These are phyloP conservation scores for Neoscytalidium dimidiatum DNA, from an alignment of 2,329 filamentous ascomycete species.

Conservation along the genomic window DNA sequence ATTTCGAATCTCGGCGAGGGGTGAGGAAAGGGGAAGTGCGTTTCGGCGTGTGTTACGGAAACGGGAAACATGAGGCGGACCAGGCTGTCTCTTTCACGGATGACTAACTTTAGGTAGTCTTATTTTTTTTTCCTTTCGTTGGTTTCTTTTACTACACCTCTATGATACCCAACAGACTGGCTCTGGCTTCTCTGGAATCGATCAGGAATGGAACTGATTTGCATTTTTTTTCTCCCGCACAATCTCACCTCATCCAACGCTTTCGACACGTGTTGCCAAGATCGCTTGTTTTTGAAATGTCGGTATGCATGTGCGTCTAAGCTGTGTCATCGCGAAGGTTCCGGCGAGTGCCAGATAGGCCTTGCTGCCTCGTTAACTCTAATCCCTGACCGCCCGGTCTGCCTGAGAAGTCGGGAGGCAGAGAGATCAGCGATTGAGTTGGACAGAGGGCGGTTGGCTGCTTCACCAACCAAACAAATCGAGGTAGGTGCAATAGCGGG, in stretches of 20 bases:
- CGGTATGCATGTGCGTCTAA: neutral
- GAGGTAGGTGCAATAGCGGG: no score
- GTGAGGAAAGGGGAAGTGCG: neutral
- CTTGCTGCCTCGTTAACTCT: no score
- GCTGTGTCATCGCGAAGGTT: neutral
- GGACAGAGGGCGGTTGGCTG: neutral
- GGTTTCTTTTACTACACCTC: neutral
- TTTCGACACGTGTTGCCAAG: slow-evolving; percentile 2
- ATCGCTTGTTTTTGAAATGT: neutral
- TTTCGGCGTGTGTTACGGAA: slow-evolving; percentile 8
- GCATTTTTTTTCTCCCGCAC: neutral
- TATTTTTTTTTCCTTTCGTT: neutral
- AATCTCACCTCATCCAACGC: slow-evolving; percentile 13
- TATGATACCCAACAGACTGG: slow-evolving; percentile 14
- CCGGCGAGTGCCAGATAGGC: neutral
- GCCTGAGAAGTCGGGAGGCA: no score
- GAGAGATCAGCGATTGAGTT: neutral
- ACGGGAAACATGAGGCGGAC: neutral
- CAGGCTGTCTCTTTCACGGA: neutral
- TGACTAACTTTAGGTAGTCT: neutral
- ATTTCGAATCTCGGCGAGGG: neutral
- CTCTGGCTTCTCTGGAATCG: neutral
- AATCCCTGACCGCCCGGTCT: no score
- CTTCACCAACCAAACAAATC: neutral
- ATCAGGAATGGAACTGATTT: neutral